These are phyloP conservation scores for Ceriops tagal DNA, from an alignment of 345 rosid genomes.

Conservation along the genomic window DNA sequence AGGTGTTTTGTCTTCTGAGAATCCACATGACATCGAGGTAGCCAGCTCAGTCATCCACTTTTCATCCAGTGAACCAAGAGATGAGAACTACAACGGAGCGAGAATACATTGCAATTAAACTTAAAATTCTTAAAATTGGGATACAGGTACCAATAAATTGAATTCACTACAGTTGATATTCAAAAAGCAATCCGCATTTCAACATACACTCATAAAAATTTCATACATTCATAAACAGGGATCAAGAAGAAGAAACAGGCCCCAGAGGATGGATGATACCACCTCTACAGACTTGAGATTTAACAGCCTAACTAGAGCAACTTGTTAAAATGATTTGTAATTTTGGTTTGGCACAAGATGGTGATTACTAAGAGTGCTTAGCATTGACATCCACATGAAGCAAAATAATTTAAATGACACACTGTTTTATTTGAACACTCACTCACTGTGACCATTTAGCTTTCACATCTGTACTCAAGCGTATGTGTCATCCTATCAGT, in stretches of 20 bases:
- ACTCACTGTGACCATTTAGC: background rate
- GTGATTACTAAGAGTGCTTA: background rate
- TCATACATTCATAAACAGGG: background rate
- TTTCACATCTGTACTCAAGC: background rate
- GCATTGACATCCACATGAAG: background rate
- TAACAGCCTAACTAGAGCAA: background rate
- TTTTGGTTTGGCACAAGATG: background rate
- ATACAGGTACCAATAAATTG: background rate
- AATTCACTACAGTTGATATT: too few species aligned
- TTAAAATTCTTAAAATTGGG: constrained; percentile 4
- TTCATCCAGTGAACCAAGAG: constrained; percentile 89
- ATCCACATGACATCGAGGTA: constrained; percentile 78
- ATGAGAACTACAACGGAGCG: constrained; percentile 66
- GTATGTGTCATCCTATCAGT: background rate
- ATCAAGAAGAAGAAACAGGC: constrained; percentile 1
- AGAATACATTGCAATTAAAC: constrained; percentile 5
- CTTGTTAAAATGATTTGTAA: background rate
- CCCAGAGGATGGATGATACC: background rate
- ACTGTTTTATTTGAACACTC: too few species aligned
- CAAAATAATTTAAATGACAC: too few species aligned
- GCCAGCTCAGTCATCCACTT: constrained; percentile 91
- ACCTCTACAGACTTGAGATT: too few species aligned
- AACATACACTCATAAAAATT: too few species aligned
- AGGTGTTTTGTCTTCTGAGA: constrained; percentile 63
- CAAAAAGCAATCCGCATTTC: too few species aligned